Base-by-base conservation (phyloP, 2,329 filamentous ascomycete genomes). In the Aspergillus aculeatinus region DNA sequence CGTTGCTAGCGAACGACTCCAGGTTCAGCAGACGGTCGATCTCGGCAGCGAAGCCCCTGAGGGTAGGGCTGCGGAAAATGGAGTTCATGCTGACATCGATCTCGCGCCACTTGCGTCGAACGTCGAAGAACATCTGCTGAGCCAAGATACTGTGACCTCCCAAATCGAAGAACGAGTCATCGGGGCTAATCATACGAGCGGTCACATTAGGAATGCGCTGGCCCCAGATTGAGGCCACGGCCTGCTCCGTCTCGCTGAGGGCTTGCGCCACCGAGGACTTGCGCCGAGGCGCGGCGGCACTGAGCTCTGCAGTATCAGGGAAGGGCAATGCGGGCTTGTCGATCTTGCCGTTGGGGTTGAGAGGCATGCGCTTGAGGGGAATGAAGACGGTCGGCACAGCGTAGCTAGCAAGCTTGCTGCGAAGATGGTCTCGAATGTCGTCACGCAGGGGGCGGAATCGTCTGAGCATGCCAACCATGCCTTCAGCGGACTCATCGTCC, bases 321-420 rank as follows among this genome's bases (percentile, higher is more conserved):
- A 93, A 95, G 0, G 91, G 91, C 55, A 96, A 80, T 2, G 85
- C 86, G 14, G 90, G 88, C 75, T 87, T 89, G 76, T 96, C 91
- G 48, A 94, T 85, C 77, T 95, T 95, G 68, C 90, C 89, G 67
- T 92, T 92, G n/a, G 89, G 89, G 73, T 91, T 93, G n/a, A 94
- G 76, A 1, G 90, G 90, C 63, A 94, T 83, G 58, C 87, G 86
- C 62, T 86, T 82, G 58, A 95, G 85, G 0, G 88, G 84, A 48
- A 95, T 89, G 64, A 91, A 87, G 44, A 91, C 82, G 3, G 86
- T 87, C 0, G 91, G 91, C 2, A 95, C 86, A 1, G 90, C 89
- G 74, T 92, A 94, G 12, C 81, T 80, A 0, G 91, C 89, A 14
- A 96, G 79, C 62, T 89, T 87, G 65, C 83, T 83, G 74, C 89